These are phyloP conservation scores for Globisporangium cederbergense DNA, from an alignment of 352 stramenopile genomes.

Conservation along the genomic window DNA sequence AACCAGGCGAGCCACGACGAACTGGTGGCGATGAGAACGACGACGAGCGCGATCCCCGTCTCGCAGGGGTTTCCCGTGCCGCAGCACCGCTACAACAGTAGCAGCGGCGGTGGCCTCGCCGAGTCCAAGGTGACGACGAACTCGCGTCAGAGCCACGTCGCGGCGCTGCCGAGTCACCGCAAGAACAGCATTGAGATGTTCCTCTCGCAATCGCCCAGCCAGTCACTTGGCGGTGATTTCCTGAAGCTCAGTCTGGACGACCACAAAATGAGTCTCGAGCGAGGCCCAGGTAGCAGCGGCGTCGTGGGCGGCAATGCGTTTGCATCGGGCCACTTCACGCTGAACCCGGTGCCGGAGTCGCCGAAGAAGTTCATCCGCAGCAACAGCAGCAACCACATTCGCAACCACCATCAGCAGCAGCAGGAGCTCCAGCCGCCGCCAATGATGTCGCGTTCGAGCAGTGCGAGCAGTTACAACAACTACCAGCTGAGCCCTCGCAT, in stretches of 20 bases:
- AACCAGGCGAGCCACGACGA: conserved; percentile 39
- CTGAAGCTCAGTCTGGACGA: conserved; percentile 74
- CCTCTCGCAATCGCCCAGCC: conserved; percentile 77
- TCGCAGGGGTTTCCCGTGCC: conserved; percentile 13
- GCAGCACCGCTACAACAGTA: conserved; percentile 5
- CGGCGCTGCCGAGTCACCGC: conserved; percentile 37
- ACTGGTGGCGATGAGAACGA: conserved; percentile 1
- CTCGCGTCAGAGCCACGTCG: neutral
- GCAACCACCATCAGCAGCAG: conserved; percentile 19
- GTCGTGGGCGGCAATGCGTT: conserved; percentile 24
- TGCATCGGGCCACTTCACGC: conserved; percentile 43
- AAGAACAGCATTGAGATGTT: conserved; percentile 90
- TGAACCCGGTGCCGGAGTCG: conserved; percentile 43
- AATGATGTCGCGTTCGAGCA: conserved; percentile 38
- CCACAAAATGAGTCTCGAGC: conserved; percentile 38
- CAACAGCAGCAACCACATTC: conserved; percentile 15
- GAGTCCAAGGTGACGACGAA: conserved; percentile 5
- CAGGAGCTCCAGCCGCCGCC: conserved; percentile 31
- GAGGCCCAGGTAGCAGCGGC: conserved; percentile 15
- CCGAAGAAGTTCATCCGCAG: conserved; percentile 32
- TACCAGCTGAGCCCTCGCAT: conserved; percentile 48
- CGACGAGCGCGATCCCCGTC: conserved; percentile 2
- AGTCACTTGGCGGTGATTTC: conserved; percentile 74
- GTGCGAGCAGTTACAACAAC: conserved; percentile 28
- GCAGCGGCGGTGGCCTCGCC: neutral